phyloP scores from a whole-genome alignment of 2,329 filamentous ascomycete genomes.

The Sporothrix phasma region DNA sequence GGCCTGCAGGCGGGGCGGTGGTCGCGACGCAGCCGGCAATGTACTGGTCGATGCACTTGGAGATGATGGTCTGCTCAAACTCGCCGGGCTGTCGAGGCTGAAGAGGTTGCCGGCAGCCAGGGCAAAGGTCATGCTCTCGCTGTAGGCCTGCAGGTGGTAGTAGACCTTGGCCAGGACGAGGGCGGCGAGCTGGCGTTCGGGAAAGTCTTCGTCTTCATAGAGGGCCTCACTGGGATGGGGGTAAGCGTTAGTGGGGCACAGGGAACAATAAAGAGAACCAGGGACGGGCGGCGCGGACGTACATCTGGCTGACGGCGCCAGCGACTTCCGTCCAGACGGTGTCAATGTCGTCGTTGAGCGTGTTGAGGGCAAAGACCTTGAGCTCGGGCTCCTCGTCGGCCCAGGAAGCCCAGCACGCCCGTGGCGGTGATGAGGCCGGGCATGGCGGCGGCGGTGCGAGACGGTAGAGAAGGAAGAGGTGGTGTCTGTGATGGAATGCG shows the following conservation, averaged over 20 bases:
- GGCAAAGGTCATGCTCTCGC: constrained; percentile 98
- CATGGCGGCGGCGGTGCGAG: constrained; percentile 46
- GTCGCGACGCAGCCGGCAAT: constrained; percentile 60
- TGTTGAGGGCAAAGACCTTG: constrained; percentile 89
- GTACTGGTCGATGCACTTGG: constrained; percentile 96
- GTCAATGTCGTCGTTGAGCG: constrained; percentile 92
- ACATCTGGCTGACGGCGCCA: constrained; percentile 88
- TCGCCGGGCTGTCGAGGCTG: constrained; percentile 81
- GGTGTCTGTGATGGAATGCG: no score
- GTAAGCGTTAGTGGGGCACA: background rate
- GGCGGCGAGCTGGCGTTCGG: constrained; percentile 86
- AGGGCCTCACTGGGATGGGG: constrained; percentile 70
- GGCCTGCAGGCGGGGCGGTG: constrained; percentile 38
- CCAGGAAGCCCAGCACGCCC: constrained; percentile 87
- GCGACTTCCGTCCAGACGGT: constrained; percentile 97
- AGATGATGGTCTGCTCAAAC: constrained; percentile 98
- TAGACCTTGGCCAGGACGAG: constrained; percentile 96
- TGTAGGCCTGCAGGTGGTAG: constrained; percentile 97
- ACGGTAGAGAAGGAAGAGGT: no score
- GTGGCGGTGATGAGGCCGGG: constrained; percentile 88
- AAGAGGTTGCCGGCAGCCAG: constrained; percentile 91
- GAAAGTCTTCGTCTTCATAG: constrained; percentile 92
- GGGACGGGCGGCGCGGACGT: constrained; percentile 21
- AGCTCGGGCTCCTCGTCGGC: constrained; percentile 90
- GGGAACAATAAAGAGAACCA: background rate